phyloP scores from a whole-genome alignment of 1,284 basidiomycete genomes.

The Chalciporus sp. region DNA sequence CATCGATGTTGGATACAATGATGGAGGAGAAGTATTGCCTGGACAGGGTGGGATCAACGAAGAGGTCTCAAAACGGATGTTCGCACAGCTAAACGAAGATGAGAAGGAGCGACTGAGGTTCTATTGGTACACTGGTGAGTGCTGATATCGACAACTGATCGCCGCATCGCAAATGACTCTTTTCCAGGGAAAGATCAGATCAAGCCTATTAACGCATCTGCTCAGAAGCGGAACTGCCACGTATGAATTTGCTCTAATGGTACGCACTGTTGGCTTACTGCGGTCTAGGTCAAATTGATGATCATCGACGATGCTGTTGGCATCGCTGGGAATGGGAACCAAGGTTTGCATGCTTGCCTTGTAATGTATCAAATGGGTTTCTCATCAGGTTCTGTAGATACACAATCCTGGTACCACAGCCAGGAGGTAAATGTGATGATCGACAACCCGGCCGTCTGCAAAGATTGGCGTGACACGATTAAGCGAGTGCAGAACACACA shows the following conservation, averaged over 20 bases:
- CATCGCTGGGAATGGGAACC: conserved; percentile 73
- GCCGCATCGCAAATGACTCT: conserved; percentile 24
- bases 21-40: conserved; percentile 71
- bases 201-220: conserved; percentile 70
- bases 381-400: conserved; percentile 39
- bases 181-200: conserved; percentile 65
- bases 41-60: conserved; percentile 84
- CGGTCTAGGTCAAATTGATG: conserved; percentile 65
- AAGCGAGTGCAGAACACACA: conserved; percentile 73
- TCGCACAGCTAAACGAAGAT: conserved; percentile 51
- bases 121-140: conserved; percentile 60
- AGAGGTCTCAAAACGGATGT: conserved; percentile 70
- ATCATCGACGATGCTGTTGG: conserved; percentile 71
- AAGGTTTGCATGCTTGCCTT: conserved; percentile 32
- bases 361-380: neutral
- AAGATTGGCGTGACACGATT: conserved; percentile 67
- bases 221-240: conserved; percentile 79
- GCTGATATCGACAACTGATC: neutral
- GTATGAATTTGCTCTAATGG: conserved; percentile 23
- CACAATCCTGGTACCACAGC: conserved; percentile 80
- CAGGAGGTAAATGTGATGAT: conserved; percentile 81
- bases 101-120: conserved; percentile 62
- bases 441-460: conserved; percentile 60
- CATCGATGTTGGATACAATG: conserved; percentile 72
- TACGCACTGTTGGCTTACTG: neutral